phyloP scores from a whole-genome alignment of 306 rosid genomes.

The Corylus avellana region DNA sequence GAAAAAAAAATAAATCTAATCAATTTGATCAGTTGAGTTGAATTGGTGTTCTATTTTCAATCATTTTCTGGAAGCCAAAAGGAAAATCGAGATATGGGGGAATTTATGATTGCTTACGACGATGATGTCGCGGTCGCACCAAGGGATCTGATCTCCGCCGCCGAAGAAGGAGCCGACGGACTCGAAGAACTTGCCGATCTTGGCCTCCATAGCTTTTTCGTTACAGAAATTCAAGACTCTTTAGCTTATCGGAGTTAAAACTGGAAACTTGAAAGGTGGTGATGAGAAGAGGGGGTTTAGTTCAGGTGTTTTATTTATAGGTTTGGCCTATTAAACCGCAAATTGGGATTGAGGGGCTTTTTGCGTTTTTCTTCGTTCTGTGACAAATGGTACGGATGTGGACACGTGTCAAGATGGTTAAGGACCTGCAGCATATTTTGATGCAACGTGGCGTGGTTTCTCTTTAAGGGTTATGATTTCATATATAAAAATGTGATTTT shows the following conservation, averaged over 20 bases:
- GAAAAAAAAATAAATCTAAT: neutral
- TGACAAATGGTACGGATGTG: too few relatives aligned
- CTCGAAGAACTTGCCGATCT: conserved; percentile 60
- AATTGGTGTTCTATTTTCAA: neutral
- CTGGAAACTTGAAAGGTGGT: neutral
- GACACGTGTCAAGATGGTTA: too few relatives aligned
- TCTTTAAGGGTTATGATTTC: too few relatives aligned
- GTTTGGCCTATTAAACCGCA: neutral
- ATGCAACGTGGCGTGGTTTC: too few relatives aligned
- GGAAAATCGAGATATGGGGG: conserved; percentile 2
- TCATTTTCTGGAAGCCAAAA: conserved; percentile 9
- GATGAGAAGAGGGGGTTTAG: neutral
- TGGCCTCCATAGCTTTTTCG: conserved; percentile 54
- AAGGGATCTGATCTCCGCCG: conserved; percentile 53
- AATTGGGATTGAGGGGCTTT: too few relatives aligned
- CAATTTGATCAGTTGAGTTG: neutral
- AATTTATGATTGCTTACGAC: conserved; percentile 37
- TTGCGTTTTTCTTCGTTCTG: too few relatives aligned
- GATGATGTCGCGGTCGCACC: conserved; percentile 55
- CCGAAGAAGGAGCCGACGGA: conserved; percentile 54
- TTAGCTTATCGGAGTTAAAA: neutral
- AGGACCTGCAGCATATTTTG: too few relatives aligned
- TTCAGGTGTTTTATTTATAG: conserved; percentile 1
- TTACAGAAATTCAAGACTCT: neutral
- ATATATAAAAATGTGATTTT: too few relatives aligned